A percentile compares a stretch with the other conserved stretches of the same genome.
These are phyloP conservation scores for Mollisia scopiformis DNA, from an alignment of 2,329 filamentous ascomycete species.

Conservation along the genomic window DNA sequence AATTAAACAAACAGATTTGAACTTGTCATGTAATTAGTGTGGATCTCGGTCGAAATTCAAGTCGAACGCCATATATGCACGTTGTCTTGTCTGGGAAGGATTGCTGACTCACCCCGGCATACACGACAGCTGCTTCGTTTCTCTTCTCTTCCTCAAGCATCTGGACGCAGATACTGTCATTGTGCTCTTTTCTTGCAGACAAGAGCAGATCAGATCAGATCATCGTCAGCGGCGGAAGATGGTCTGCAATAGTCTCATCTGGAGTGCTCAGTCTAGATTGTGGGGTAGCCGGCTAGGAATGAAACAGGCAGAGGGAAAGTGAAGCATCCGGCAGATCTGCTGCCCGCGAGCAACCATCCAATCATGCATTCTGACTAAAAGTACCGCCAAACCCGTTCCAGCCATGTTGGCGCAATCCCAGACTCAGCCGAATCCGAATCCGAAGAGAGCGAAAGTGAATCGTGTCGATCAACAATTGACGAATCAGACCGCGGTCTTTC, in stretches of 20 bases:
- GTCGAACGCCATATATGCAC: too few relatives aligned
- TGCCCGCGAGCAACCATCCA: too few relatives aligned
- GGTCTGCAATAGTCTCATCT: not conserved
- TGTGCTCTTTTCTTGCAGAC: not conserved
- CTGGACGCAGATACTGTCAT: too few relatives aligned
- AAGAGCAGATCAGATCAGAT: not conserved
- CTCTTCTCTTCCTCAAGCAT: not conserved
- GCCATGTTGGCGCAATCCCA: not conserved
- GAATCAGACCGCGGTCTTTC: not conserved
- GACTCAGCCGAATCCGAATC: too few relatives aligned
- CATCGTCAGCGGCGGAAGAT: constrained; percentile 6
- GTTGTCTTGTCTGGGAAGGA: not conserved
- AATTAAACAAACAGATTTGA: too few relatives aligned
- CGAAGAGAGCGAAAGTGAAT: not conserved
- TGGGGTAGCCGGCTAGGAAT: not conserved
- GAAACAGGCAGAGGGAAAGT: constrained; percentile 1
- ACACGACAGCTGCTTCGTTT: not conserved
- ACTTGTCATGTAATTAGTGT: too few relatives aligned
- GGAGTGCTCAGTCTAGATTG: not conserved
- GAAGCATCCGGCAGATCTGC: constrained; percentile 8
- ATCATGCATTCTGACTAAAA: not conserved
- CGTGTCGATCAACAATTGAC: not conserved
- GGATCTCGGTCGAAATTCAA: too few relatives aligned
- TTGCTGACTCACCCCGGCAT: not conserved
- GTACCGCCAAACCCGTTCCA: not conserved